Percentiles rank a stretch among this genome's conserved stretches.
phyloP scores from a whole-genome alignment of 441 rosid genomes.

The Hura crepitans region DNA sequence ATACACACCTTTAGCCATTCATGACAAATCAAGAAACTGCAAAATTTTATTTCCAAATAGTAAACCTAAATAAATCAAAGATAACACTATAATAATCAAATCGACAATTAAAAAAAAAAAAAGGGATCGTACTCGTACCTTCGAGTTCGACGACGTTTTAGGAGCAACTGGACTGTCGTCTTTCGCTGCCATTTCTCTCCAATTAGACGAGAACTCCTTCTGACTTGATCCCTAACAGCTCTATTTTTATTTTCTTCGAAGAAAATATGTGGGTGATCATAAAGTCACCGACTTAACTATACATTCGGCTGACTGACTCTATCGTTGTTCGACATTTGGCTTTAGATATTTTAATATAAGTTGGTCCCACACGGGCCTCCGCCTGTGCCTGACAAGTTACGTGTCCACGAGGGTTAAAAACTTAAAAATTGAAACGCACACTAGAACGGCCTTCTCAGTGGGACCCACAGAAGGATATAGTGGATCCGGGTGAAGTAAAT shows the following conservation, averaged over 20 bases:
- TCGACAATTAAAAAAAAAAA: too few relatives aligned
- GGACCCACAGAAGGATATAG: neutral
- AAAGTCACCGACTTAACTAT: neutral
- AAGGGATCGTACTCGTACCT: slow-evolving; percentile 16
- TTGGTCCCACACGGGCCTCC: neutral
- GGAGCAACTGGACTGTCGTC: slow-evolving; percentile 35
- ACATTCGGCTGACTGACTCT: neutral
- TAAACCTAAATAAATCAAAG: neutral
- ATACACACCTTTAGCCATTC: neutral
- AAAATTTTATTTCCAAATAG: neutral
- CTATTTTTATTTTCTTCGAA: neutral
- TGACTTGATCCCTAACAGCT: neutral
- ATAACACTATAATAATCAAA: neutral
- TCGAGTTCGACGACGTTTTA: slow-evolving; percentile 33
- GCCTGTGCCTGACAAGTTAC: slow-evolving; percentile 12
- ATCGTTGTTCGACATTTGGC: neutral
- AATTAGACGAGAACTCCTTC: neutral
- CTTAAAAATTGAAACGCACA: too few relatives aligned
- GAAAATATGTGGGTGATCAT: neutral
- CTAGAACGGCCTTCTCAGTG: neutral
- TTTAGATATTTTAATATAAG: too few relatives aligned
- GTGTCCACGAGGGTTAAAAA: slow-evolving; percentile 4
- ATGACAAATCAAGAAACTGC: neutral
- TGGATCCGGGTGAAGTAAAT: neutral
- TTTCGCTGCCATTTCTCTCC: slow-evolving; percentile 14